Conservation (phyloP, 495 filamentous ascomycete genomes). For the Hypoxylon trugodes region DNA sequence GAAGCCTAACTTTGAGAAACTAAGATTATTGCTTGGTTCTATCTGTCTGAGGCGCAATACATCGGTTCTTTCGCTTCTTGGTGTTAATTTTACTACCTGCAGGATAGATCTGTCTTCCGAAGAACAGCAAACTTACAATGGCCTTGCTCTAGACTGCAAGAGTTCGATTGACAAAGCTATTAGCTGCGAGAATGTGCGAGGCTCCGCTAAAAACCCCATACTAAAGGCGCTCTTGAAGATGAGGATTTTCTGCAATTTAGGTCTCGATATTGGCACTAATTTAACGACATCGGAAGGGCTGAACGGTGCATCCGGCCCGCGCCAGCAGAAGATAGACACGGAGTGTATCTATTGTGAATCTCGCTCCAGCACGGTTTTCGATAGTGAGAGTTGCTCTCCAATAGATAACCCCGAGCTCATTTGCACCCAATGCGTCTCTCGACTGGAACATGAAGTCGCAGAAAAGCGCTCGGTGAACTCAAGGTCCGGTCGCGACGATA, state of each 20-base stretch:
- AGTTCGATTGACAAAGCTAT: neutral
- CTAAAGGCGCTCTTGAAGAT: neutral
- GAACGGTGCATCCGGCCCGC: neutral
- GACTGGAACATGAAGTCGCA: too few relatives aligned
- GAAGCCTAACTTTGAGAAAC: constrained; percentile 3
- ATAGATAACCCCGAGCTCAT: neutral
- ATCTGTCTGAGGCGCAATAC: neutral
- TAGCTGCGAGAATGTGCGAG: too few relatives aligned
- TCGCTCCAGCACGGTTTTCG: neutral
- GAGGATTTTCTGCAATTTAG: neutral
- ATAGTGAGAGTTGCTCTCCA: neutral
- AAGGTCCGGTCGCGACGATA: too few relatives aligned
- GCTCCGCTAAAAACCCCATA: too few relatives aligned
- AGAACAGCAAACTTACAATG: neutral
- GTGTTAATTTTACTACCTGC: neutral
- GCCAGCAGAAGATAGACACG: neutral
- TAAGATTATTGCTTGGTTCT: neutral
- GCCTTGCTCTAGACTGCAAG: neutral
- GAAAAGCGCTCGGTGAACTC: too few relatives aligned
- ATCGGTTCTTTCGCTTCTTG: constrained; percentile 1
- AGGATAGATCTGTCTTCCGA: neutral
- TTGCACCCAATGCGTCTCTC: neutral
- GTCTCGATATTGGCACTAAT: neutral
- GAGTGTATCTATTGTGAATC: neutral
- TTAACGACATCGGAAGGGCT: neutral